Conservation (phyloP, 78 protist genomes). For the Emiliania huxleyi region DNA sequence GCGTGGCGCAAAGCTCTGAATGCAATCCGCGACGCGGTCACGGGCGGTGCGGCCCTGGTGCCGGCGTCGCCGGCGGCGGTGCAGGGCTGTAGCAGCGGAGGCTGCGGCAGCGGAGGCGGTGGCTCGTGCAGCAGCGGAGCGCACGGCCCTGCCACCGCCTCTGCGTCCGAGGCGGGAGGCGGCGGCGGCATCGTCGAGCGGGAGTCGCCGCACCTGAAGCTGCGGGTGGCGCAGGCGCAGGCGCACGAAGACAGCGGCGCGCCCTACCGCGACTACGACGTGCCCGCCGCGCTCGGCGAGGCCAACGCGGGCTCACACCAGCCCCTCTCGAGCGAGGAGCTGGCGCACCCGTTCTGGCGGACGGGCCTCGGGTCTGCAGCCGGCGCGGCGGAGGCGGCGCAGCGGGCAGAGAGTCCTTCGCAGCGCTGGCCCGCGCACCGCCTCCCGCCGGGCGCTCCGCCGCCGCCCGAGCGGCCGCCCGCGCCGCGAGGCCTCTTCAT, state of each 20-base stretch:
- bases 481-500: constrained; percentile 78
- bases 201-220: background rate
- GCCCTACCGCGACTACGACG: too few species aligned
- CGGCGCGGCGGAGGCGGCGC: background rate
- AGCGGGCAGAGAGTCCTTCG: background rate
- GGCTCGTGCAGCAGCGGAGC: background rate
- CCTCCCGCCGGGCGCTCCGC: background rate
- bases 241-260: background rate
- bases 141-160: background rate
- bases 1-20: background rate
- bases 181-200: too few species aligned
- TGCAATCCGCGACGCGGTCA: background rate
- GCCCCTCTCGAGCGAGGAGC: background rate
- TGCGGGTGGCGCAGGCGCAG: background rate
- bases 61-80: background rate
- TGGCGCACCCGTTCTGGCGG: background rate
- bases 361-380: background rate
- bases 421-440: background rate
- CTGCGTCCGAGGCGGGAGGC: background rate
- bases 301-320: background rate
- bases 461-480: background rate
- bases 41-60: background rate
- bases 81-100: background rate
- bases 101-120: background rate
- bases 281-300: background rate